phyloP scores from a whole-genome alignment of 306 rosid genomes.

The Styphnolobium japonicum region DNA sequence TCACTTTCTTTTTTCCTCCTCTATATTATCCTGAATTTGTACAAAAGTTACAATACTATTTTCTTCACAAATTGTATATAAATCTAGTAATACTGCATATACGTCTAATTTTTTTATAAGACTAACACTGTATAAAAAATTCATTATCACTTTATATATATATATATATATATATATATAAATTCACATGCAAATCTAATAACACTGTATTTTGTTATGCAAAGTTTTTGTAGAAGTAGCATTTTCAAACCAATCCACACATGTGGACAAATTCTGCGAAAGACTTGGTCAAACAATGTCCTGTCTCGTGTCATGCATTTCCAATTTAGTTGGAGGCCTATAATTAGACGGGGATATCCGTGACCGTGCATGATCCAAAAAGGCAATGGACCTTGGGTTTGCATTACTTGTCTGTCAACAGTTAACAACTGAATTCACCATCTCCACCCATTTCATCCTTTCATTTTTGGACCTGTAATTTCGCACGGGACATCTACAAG shows the following conservation, averaged over 20 bases:
- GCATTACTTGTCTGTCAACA: slow-evolving; percentile 31
- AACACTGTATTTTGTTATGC: not conserved
- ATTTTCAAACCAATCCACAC: not conserved
- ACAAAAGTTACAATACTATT: no score
- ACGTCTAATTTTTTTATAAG: no score
- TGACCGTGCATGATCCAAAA: not conserved
- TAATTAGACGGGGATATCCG: slow-evolving; percentile 4
- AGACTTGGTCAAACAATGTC: slow-evolving; percentile 21
- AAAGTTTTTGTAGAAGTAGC: not conserved
- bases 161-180: no score
- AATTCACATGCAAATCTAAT: not conserved
- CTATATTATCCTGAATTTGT: no score
- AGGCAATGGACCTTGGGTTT: not conserved
- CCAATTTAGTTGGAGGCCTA: not conserved
- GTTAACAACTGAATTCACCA: slow-evolving; percentile 6
- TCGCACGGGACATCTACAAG: slow-evolving; percentile 27
- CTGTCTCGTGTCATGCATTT: not conserved
- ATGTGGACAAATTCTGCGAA: not conserved
- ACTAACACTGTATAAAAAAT: not conserved
- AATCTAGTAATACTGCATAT: no score
- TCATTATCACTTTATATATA: no score
- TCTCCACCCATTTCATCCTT: slow-evolving; percentile 36
- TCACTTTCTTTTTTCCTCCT: no score
- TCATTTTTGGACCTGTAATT: slow-evolving; percentile 30
- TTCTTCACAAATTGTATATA: no score